Percentiles rank a stretch among this genome's conserved stretches.
phyloP scores from a whole-genome alignment of 2,329 filamentous ascomycete genomes.

The Arthrobotrys musiformis region DNA sequence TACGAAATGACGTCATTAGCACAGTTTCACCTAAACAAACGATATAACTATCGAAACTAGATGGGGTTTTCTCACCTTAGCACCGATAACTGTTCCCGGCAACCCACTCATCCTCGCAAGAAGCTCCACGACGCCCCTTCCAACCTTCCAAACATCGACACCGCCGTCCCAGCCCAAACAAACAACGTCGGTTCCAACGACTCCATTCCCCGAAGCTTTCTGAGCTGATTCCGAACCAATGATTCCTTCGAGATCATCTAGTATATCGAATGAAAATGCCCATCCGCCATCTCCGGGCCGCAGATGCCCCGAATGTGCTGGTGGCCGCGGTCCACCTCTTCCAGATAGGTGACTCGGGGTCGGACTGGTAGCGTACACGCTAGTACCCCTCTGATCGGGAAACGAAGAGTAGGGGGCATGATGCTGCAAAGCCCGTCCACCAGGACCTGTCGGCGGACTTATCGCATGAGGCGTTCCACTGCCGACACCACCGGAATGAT shows the following conservation, averaged over 20 bases:
- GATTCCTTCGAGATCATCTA: conserved; percentile 51
- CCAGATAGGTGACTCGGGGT: conserved; percentile 52
- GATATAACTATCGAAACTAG: too few relatives aligned
- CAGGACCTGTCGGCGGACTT: conserved; percentile 46
- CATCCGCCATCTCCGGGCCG: conserved; percentile 48
- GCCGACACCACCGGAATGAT: conserved; percentile 1
- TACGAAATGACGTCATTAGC: conserved; percentile 40
- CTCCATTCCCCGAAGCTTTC: conserved; percentile 52
- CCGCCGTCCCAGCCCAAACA: conserved; percentile 60
- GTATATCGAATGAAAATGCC: conserved; percentile 53
- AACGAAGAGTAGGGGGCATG: conserved; percentile 47
- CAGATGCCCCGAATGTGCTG: conserved; percentile 47
- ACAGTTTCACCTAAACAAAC: neutral
- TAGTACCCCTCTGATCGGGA: conserved; percentile 49
- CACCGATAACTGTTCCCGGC: conserved; percentile 61
- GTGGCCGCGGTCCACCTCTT: conserved; percentile 48
- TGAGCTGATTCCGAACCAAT: conserved; percentile 53
- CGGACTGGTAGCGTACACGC: conserved; percentile 53
- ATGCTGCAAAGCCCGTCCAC: conserved; percentile 48
- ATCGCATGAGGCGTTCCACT: conserved; percentile 52
- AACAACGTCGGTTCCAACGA: conserved; percentile 57
- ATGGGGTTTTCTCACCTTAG: conserved; percentile 56
- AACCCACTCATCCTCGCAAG: conserved; percentile 63
- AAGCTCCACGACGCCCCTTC: conserved; percentile 61
- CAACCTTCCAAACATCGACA: conserved; percentile 59